Conservation (phyloP, 148 eudicot species). For the Amaranthus cruentus region DNA sequence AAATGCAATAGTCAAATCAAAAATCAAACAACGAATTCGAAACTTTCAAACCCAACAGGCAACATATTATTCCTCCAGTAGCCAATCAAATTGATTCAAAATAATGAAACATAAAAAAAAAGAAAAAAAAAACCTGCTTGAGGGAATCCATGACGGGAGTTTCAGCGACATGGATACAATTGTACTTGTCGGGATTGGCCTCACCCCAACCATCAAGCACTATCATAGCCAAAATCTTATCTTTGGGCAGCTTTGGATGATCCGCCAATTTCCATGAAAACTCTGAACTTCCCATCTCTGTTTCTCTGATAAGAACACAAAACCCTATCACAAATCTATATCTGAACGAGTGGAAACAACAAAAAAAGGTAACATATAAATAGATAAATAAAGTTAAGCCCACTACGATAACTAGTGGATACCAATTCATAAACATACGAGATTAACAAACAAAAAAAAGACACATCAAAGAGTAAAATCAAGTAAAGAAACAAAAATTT, state of each 20-base stretch:
- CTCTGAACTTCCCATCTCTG: conserved; percentile 55
- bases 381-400: too few species aligned
- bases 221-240: conserved; percentile 49
- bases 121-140: conserved; percentile 30
- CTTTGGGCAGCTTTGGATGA: conserved; percentile 68
- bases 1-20: background rate
- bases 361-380: too few species aligned
- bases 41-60: background rate
- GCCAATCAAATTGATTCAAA: background rate
- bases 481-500: too few species aligned
- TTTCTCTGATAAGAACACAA: too few species aligned
- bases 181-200: conserved; percentile 53
- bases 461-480: too few species aligned
- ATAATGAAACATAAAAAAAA: background rate
- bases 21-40: background rate
- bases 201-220: conserved; percentile 90
- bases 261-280: conserved; percentile 59
- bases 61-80: background rate
- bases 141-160: conserved; percentile 83
- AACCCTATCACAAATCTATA: too few species aligned
- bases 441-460: too few species aligned
- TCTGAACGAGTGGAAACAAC: too few species aligned
- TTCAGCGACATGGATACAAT: conserved; percentile 66
- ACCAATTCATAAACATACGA: too few species aligned
- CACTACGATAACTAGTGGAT: too few species aligned